These are phyloP conservation scores for Aspergillus sp. DNA, from an alignment of 2,329 filamentous ascomycete genomes.

Conservation along the genomic window DNA sequence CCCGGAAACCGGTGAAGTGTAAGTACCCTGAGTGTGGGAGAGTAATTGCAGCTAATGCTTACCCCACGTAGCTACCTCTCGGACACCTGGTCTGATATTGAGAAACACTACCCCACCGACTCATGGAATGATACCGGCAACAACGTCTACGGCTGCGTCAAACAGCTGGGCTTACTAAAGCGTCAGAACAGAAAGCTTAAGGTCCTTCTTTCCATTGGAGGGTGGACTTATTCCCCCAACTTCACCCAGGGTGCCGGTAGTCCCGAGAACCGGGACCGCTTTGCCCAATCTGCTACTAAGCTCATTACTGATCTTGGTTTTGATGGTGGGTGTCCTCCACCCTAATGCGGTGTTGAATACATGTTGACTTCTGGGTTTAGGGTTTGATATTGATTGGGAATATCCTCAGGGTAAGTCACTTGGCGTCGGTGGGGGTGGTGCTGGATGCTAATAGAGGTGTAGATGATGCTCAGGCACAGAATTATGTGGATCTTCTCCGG, in stretches of 20 bases:
- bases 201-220: slow-evolving; percentile 77
- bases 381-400: slow-evolving; percentile 51
- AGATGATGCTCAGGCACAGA: slow-evolving; percentile 44
- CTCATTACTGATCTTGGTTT: slow-evolving; percentile 80
- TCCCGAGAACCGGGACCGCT: slow-evolving; percentile 59
- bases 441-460: slow-evolving; percentile 13
- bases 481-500: slow-evolving; percentile 45
- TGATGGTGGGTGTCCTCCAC: slow-evolving; percentile 36
- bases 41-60: slow-evolving; percentile 8
- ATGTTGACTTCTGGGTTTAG: slow-evolving; percentile 18
- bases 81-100: slow-evolving; percentile 66
- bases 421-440: background rate
- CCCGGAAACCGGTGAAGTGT: slow-evolving; percentile 76
- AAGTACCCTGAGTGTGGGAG: slow-evolving; percentile 21
- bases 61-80: slow-evolving; percentile 49
- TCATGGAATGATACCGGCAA: slow-evolving; percentile 67
- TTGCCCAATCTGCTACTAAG: slow-evolving; percentile 70
- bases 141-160: slow-evolving; percentile 74
- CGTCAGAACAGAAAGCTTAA: slow-evolving; percentile 74
- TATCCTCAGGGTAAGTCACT: slow-evolving; percentile 39
- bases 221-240: slow-evolving; percentile 77
- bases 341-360: background rate
- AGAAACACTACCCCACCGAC: slow-evolving; percentile 69
- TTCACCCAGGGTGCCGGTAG: slow-evolving; percentile 70
- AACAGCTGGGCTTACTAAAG: slow-evolving; percentile 75